Conservation (phyloP, 371 early-diverging fungal genomes). For the Nosema muscidifuracis region DNA sequence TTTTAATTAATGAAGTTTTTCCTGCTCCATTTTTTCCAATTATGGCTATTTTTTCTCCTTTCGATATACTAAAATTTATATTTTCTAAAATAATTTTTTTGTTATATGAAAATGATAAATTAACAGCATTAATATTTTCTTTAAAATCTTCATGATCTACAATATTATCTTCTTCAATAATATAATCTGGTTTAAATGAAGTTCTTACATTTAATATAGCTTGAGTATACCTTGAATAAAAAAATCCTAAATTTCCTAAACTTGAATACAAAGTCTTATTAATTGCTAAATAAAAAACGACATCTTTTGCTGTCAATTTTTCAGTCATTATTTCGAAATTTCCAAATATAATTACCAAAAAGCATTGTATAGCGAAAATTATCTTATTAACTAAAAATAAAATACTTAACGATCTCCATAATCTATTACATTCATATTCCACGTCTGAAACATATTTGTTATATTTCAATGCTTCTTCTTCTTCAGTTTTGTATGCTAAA, state of each 20-base stretch:
- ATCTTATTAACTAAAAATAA: conserved; percentile 53
- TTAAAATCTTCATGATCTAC: conserved; percentile 12
- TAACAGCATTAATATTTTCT: conserved; percentile 9
- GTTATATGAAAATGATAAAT: background rate
- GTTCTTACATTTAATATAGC: conserved; percentile 48
- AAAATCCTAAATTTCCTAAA: conserved; percentile 54
- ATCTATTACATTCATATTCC: conserved; percentile 21
- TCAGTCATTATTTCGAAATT: conserved; percentile 19
- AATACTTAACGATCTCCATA: conserved; percentile 48
- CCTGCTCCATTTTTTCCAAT: conserved; percentile 64
- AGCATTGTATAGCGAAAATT: conserved; percentile 39
- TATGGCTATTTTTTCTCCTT: conserved; percentile 68
- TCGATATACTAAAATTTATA: conserved; percentile 49
- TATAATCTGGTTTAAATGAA: background rate
- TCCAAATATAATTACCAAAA: conserved; percentile 44
- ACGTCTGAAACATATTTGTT: conserved; percentile 30
- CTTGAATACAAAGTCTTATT: conserved; percentile 27
- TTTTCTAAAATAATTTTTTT: conserved; percentile 36
- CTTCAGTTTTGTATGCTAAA: conserved; percentile 47
- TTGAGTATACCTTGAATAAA: conserved; percentile 52
- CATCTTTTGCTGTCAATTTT: conserved; percentile 24
- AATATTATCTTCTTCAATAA: background rate
- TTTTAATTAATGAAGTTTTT: conserved; percentile 59
- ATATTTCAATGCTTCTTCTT: conserved; percentile 45
- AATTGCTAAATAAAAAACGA: conserved; percentile 44